A percentile compares a stretch with the other conserved stretches of the same genome.
Evolutionary conservation across 2,329 filamentous ascomycete genomes (phyloP).

Genomic region (Colletotrichum filicis): DNA sequence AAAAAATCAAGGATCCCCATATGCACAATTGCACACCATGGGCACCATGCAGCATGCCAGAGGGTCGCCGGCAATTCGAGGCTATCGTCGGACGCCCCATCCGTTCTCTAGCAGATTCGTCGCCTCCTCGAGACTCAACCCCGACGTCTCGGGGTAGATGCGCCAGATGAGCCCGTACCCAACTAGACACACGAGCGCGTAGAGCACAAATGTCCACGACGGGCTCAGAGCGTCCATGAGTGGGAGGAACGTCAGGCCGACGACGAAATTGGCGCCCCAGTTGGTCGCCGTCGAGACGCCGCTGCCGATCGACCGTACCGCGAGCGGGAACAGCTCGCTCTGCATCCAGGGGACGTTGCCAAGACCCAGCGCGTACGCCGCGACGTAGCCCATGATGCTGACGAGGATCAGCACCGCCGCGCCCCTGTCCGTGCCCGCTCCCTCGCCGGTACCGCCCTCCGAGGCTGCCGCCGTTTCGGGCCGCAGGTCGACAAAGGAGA

Average conservation of each 20-base stretch:
- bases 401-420: slow-evolving; percentile 71
- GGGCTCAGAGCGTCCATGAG: slow-evolving; percentile 83
- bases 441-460: slow-evolving; percentile 36
- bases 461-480: slow-evolving; percentile 39
- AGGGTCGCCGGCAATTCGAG: background rate
- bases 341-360: slow-evolving; percentile 98
- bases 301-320: slow-evolving; percentile 78
- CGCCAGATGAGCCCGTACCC: slow-evolving; percentile 77
- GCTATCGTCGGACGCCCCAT: slow-evolving; percentile 70
- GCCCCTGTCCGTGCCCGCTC: slow-evolving; percentile 37
- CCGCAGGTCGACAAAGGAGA: slow-evolving; percentile 69
- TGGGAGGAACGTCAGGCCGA: slow-evolving; percentile 88
- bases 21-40: background rate
- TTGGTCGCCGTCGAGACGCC: slow-evolving; percentile 82
- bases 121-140: slow-evolving; percentile 84
- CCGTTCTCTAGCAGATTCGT: slow-evolving; percentile 75
- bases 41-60: background rate
- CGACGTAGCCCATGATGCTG: slow-evolving; percentile 85
- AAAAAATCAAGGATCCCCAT: background rate
- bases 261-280: slow-evolving; percentile 87
- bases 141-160: slow-evolving; percentile 89
- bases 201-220: slow-evolving; percentile 83
- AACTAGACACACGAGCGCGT: slow-evolving; percentile 74
- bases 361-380: slow-evolving; percentile 85
- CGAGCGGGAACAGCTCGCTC: slow-evolving; percentile 87